Evolutionary conservation across 768 basidiomycete genomes (phyloP).

Genomic region (Omphalotus guepiniiformis): DNA sequence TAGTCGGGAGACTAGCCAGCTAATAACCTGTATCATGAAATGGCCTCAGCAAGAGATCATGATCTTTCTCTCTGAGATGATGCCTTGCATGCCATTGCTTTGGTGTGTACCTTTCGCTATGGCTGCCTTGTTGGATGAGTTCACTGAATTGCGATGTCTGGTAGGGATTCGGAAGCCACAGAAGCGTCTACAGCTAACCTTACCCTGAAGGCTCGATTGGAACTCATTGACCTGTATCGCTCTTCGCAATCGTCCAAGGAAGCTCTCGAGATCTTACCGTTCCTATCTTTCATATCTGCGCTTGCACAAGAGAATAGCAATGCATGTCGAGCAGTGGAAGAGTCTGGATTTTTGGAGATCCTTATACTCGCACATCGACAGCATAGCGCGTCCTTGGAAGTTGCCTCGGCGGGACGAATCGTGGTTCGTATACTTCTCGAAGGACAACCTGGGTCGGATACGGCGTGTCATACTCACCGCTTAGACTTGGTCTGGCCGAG

Average conservation of each 20-base stretch:
- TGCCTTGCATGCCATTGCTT: constrained; percentile 9
- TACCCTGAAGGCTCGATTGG: constrained; percentile 6
- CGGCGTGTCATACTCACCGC: not conserved
- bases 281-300: constrained; percentile 8
- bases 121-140: not conserved
- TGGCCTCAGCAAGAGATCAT: constrained; percentile 12
- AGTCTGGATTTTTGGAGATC: constrained; percentile 4
- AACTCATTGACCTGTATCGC: constrained; percentile 8
- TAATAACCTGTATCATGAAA: constrained; percentile 10
- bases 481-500: constrained; percentile 11
- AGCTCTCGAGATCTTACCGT: constrained; percentile 10
- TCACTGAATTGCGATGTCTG: not conserved
- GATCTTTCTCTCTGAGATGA: constrained; percentile 13
- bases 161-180: constrained; percentile 1
- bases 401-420: not conserved
- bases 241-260: constrained; percentile 10
- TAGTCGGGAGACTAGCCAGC: constrained; percentile 11
- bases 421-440: not conserved
- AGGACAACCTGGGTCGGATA: constrained; percentile 1
- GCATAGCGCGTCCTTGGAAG: constrained; percentile 1
- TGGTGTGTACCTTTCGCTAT: constrained; percentile 4
- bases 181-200: not conserved
- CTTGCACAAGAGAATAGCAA: constrained; percentile 8
- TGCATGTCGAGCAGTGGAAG: constrained; percentile 4
- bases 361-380: not conserved